Conservation (phyloP, 2,329 filamentous ascomycete genomes). For the Xylariaceae sp. region DNA sequence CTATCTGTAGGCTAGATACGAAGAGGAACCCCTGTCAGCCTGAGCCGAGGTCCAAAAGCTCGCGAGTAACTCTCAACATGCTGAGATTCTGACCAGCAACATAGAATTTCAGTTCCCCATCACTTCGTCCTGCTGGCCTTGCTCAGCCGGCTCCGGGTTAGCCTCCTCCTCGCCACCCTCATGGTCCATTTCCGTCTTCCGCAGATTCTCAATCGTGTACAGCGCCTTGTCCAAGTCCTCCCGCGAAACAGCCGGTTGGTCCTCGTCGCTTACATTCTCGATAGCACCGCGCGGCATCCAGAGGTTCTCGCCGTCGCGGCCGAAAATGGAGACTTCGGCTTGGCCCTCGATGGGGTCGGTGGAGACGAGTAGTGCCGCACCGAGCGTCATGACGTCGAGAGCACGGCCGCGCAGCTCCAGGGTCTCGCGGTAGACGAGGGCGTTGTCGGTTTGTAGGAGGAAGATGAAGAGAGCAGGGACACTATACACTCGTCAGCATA, state of each 20-base stretch:
- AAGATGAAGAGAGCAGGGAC: slow-evolving; percentile 63
- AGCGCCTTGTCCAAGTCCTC: slow-evolving; percentile 29
- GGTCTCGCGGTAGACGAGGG: slow-evolving; percentile 45
- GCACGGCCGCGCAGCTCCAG: slow-evolving; percentile 60
- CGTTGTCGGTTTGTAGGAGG: slow-evolving; percentile 45
- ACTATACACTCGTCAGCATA: too few relatives aligned
- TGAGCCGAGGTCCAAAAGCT: too few relatives aligned
- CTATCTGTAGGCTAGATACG: background rate
- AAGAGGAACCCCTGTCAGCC: background rate
- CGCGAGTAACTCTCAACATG: too few relatives aligned
- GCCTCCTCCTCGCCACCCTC: slow-evolving; percentile 19
- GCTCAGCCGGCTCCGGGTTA: slow-evolving; percentile 4
- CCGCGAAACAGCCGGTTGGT: slow-evolving; percentile 19
- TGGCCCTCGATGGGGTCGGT: slow-evolving; percentile 34
- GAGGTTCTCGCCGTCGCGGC: slow-evolving; percentile 11
- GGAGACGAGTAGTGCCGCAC: slow-evolving; percentile 32
- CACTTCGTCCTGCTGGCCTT: background rate
- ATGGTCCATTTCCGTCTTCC: slow-evolving; percentile 27
- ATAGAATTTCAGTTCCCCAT: background rate
- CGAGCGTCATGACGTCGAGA: slow-evolving; percentile 45
- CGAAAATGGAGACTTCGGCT: slow-evolving; percentile 20
- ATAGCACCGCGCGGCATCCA: slow-evolving; percentile 17
- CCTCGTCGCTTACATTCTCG: slow-evolving; percentile 2
- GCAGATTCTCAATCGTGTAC: slow-evolving; percentile 30
- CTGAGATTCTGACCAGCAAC: too few relatives aligned